Evolutionary conservation across 2,329 filamentous ascomycete genomes (phyloP), one percentile per base, ranked within the genome.

Genomic region (Coleophoma cylindrospora): DNA sequence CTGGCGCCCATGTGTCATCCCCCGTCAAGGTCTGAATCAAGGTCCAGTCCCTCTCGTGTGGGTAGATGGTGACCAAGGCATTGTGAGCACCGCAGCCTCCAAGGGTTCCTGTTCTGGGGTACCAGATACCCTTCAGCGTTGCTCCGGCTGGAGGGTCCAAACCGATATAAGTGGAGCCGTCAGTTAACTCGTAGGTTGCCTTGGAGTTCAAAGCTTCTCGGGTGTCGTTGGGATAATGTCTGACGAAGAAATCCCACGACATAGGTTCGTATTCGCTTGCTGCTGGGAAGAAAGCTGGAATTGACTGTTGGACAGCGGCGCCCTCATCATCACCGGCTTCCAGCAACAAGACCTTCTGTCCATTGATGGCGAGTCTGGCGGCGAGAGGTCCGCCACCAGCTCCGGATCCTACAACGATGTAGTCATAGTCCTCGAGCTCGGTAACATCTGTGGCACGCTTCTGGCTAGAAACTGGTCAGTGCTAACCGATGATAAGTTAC

Each of bases 281-380:
- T 36, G 69, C 64, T 13, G 68, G 66, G 47, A 72, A 69, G 54
- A 75, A 70, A 3, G 71, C 73, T n/a, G 78, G 78, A 3, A 80
- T 70, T n/a, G 69, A 67, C 55, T 75, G 68, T 50, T 73, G 68
- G 49, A 68, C 59, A 37, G 61, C 55, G 3, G 40, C 41, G 27
- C 70, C 71, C 54, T 78, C 69, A 54, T 80, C 76, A 54, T 76
- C 72, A 44, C 76, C 76, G 34, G 76, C 76, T 56, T 80, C 77
- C 21, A 81, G 70, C 4, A 81, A 66, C 19, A 80, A 70, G 9
- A 74, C 74, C 54, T 69, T 74, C 62, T 74, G 70, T 37, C 76
- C 76, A 27, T 73, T 74, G 36, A 74, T 68, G 5, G 77, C 77
- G 40, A 80, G 70, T 49, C 75, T 68, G 43, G 72, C 70, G 22